Conservation (phyloP, 2,329 filamentous ascomycete species). For the Fusarium sp. region DNA sequence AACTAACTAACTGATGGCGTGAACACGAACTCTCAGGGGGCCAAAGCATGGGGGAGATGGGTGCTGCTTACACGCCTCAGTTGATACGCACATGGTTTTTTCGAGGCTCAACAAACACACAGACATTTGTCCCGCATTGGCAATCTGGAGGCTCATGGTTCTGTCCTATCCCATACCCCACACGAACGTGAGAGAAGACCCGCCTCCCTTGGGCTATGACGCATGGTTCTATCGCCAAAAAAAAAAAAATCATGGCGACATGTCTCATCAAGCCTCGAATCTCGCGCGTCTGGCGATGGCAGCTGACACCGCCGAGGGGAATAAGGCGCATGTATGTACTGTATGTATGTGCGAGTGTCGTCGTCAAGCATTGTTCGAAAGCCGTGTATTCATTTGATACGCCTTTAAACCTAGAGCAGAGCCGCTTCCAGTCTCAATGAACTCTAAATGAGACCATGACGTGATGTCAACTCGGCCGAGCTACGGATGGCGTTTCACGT, state of each 20-base stretch:
- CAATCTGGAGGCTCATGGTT: conserved; percentile 17
- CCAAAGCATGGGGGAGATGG: not conserved
- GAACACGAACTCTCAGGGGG: conserved; percentile 24
- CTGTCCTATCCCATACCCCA: conserved; percentile 23
- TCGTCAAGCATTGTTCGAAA: not conserved
- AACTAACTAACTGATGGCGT: conserved; percentile 17
- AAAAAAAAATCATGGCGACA: not conserved
- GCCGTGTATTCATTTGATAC: not conserved
- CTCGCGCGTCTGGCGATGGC: not conserved
- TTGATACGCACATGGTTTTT: not conserved
- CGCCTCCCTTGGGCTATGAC: conserved; percentile 38
- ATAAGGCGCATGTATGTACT: not conserved
- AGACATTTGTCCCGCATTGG: conserved; percentile 14
- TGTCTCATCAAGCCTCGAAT: not conserved
- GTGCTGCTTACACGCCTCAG: not conserved
- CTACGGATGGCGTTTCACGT: conserved; percentile 5
- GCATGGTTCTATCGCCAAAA: conserved; percentile 20
- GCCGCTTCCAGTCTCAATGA: conserved; percentile 24
- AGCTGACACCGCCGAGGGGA: not conserved
- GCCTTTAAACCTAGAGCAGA: conserved; percentile 21
- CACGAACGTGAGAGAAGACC: conserved; percentile 22
- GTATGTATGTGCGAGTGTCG: not conserved
- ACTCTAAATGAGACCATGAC: conserved; percentile 33
- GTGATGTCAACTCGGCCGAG: conserved; percentile 34
- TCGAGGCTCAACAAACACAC: conserved; percentile 25